Base-by-base conservation (phyloP, 805 yeast genomes). In the Yarrowia sp. region DNA sequence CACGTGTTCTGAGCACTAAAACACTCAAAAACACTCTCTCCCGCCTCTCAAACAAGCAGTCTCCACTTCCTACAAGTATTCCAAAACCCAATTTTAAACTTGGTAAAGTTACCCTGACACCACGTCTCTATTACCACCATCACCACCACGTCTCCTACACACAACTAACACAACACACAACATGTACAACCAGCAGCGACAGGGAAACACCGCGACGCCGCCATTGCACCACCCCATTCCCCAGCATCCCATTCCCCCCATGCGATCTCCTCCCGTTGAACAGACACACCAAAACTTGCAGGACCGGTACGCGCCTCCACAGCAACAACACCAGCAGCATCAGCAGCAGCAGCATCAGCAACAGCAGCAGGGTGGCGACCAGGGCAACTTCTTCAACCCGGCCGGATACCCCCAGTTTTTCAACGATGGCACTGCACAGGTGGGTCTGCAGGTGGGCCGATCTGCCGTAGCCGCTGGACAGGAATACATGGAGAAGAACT, bases 361-460 rank as follows among this genome's bases (percentile, higher is more conserved):
- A 22, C 39, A 15, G n/a, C 58, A 58, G 58, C 39, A 71, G 65
- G 15, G 51, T 76, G 71, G 67, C 74, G 69, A 33, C 65, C 70
- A 11, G 76, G 69, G 66, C 75, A 67, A 47, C 72, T 65, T 48
- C 65, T 42, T 10, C 65, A 61, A 15, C 67, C 32, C 67, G 38
- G 68, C 65, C 70, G 71, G 67, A 75, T 66, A 66, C 48, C 65
- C 68, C 41, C 66, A 68, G 79, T 79, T 90, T 68, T 82, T 91
- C 74, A 84, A 82, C 68, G 96, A 90, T 73, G 92, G 96, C 38
- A 83, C 90, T 14, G 85, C 96, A 0, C 84, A 88, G 65, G 82
- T 92, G 81, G 97, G 97, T 1, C 83, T 92, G 31, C 96, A 91
- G 71, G 84, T 92, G 68, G 96, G 97, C 39, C 89, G 90, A 71